Evolutionary conservation across 169 alveolate species (phyloP).

Genomic region (Plasmodium knowlesi): DNA sequence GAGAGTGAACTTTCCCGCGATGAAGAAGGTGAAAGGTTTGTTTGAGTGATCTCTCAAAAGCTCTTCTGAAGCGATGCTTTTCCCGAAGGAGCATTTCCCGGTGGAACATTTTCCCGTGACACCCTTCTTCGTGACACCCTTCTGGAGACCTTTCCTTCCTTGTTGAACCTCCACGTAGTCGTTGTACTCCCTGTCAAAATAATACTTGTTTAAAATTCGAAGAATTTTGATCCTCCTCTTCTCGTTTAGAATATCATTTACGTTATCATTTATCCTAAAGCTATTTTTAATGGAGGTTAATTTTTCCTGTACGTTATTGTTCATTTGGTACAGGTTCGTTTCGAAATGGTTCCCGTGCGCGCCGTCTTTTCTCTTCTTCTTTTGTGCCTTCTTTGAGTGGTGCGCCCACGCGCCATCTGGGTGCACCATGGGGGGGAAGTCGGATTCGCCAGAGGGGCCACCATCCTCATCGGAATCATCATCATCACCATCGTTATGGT

Average conservation of each 20-base stretch:
- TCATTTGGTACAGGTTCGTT: neutral
- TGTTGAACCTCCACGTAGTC: neutral
- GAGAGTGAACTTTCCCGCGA: slow-evolving; percentile 26
- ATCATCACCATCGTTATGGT: neutral
- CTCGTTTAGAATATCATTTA: slow-evolving; percentile 40
- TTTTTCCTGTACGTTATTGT: slow-evolving; percentile 24
- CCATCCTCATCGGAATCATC: neutral
- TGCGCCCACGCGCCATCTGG: neutral
- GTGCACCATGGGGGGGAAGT: neutral
- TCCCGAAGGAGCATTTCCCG: neutral
- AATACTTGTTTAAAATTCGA: slow-evolving; percentile 26
- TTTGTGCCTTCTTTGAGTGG: neutral
- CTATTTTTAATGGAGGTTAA: slow-evolving; percentile 23
- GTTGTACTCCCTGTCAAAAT: slow-evolving; percentile 49
- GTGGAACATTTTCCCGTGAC: neutral
- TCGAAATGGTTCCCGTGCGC: neutral
- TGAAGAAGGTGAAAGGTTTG: slow-evolving; percentile 38
- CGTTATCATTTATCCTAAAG: slow-evolving; percentile 21
- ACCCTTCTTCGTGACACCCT: neutral
- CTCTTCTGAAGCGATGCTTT: neutral
- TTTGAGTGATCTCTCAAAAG: slow-evolving; percentile 18
- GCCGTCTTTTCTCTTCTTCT: neutral
- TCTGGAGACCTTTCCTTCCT: neutral
- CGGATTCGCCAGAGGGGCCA: neutral
- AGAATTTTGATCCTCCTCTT: slow-evolving; percentile 25